Evolutionary conservation across 148 eudicot genomes (phyloP).

Genomic region (Fallopia convolvulus): DNA sequence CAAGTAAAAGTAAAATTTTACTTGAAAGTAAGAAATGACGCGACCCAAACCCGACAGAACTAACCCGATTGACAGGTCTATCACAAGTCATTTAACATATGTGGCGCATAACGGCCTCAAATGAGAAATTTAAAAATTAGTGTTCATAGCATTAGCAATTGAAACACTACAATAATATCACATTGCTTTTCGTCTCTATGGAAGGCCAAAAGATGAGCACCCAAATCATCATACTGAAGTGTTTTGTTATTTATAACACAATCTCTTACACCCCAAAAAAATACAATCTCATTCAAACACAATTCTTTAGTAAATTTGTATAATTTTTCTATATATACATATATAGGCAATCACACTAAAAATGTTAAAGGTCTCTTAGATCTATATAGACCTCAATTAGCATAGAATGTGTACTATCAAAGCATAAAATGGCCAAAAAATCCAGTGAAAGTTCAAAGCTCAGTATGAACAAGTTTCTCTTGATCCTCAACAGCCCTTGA

Average conservation of each 20-base stretch:
- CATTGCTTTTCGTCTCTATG: background rate
- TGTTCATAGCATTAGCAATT: too few relatives aligned
- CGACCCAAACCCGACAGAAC: too few relatives aligned
- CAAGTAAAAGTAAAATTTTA: too few relatives aligned
- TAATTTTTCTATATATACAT: background rate
- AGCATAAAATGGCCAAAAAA: background rate
- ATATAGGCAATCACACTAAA: background rate
- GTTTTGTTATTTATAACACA: background rate
- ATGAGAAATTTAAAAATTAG: too few relatives aligned
- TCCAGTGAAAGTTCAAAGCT: background rate
- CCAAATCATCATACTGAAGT: background rate
- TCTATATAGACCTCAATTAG: slow-evolving; percentile 6
- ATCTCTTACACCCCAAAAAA: background rate
- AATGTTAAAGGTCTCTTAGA: background rate
- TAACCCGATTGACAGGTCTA: too few relatives aligned
- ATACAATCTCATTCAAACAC: background rate
- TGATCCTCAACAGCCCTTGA: background rate
- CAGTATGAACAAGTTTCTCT: background rate
- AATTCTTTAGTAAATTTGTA: background rate
- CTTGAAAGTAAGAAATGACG: too few relatives aligned
- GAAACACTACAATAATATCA: background rate
- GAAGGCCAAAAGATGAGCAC: background rate
- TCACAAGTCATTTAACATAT: background rate
- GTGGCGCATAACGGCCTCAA: background rate
- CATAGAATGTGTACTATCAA: background rate